These are phyloP conservation scores for Penicillium cinerascens DNA, from an alignment of 495 filamentous ascomycete genomes.

Conservation along the genomic window DNA sequence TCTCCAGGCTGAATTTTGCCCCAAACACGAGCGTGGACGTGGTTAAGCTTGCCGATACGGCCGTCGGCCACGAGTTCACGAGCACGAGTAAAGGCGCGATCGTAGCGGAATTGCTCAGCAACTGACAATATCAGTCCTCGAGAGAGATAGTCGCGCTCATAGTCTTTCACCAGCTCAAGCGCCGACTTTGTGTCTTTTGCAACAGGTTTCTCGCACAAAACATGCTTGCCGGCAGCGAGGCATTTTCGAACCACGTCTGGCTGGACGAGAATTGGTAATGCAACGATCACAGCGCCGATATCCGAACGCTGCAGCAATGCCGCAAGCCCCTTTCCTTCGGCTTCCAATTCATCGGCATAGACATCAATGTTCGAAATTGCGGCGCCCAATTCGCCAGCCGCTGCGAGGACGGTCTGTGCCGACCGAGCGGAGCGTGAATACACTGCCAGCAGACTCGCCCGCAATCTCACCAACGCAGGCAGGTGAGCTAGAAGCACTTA, in stretches of 20 bases:
- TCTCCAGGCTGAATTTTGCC: slow-evolving; percentile 45
- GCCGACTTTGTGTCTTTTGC: slow-evolving; percentile 56
- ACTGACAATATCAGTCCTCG: slow-evolving; percentile 42
- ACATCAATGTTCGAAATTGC: no score
- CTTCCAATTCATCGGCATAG: no score
- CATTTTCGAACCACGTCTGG: slow-evolving; percentile 22
- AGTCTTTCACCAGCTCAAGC: slow-evolving; percentile 53
- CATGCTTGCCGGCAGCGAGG: slow-evolving; percentile 64
- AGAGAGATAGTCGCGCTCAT: slow-evolving; percentile 28
- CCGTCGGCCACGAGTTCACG: slow-evolving; percentile 39
- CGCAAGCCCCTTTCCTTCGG: no score
- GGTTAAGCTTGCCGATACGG: slow-evolving; percentile 55
- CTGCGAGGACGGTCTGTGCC: no score
- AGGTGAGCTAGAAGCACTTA: no score
- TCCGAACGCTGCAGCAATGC: no score
- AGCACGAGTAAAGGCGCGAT: slow-evolving; percentile 47
- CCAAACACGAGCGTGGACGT: slow-evolving; percentile 52
- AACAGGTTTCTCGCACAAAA: slow-evolving; percentile 70
- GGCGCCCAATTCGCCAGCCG: no score
- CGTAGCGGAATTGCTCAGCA: slow-evolving; percentile 69
- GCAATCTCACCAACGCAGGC: no score
- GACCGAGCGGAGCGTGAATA: no score
- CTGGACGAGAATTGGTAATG: slow-evolving; percentile 14
- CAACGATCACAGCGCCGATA: no score
- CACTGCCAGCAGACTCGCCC: no score